Evolutionary conservation across 2,329 filamentous ascomycete species (phyloP).

Genomic region (Ophiostoma ulmi): DNA sequence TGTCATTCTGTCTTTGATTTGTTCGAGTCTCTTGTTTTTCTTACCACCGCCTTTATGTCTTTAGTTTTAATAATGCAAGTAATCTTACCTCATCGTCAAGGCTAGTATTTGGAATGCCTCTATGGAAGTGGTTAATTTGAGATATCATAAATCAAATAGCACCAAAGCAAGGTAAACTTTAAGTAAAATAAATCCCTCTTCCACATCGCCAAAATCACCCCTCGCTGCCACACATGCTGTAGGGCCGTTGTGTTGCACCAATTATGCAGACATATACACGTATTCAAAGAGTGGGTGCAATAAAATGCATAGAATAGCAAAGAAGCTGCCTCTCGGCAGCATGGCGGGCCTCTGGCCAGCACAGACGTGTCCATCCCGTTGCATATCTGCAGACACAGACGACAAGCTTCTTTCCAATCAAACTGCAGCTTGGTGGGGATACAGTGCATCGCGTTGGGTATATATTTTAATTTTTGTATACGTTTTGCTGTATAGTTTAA

Average conservation of each 20-base stretch:
- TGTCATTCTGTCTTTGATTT: neutral
- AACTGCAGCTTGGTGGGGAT: neutral
- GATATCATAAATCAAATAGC: no score
- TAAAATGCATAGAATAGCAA: conserved; percentile 7
- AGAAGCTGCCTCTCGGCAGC: neutral
- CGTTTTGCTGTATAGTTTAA: neutral
- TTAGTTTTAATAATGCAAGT: neutral
- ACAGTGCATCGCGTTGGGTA: neutral
- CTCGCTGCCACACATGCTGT: neutral
- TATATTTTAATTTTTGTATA: neutral
- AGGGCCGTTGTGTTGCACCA: neutral
- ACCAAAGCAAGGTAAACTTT: no score
- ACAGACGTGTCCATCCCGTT: conserved; percentile 4
- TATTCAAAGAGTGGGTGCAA: neutral
- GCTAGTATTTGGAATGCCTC: no score
- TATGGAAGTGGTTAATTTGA: no score
- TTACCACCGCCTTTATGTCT: neutral
- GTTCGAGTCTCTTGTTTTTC: neutral
- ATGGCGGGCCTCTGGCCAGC: neutral
- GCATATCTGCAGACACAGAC: neutral
- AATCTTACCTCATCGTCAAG: neutral
- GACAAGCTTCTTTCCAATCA: neutral
- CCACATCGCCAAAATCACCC: no score
- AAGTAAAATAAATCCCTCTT: no score
- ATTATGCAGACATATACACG: neutral